phyloP scores from a whole-genome alignment of 2,329 filamentous ascomycete species.

The Microsporum audouinii region DNA sequence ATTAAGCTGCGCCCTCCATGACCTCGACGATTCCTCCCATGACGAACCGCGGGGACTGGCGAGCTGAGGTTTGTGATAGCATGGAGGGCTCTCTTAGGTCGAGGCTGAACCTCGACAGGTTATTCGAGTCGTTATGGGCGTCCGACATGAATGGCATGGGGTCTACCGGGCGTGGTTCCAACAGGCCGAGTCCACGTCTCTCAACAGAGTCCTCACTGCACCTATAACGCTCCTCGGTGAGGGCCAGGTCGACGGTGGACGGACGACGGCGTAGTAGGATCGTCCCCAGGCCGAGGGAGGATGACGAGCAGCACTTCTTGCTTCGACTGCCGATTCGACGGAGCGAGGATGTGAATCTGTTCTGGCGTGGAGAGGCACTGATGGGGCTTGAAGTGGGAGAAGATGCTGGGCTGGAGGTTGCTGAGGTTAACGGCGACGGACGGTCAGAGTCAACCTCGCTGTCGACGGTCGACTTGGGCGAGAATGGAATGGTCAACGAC shows the following conservation, averaged over 20 bases:
- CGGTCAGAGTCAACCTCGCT: constrained; percentile 14
- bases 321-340: constrained; percentile 16
- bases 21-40: constrained; percentile 40
- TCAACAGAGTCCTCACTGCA: constrained; percentile 30
- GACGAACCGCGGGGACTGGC: constrained; percentile 28
- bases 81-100: constrained; percentile 1
- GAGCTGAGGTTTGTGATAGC: constrained; percentile 3
- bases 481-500: constrained; percentile 24
- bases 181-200: constrained; percentile 30
- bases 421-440: constrained; percentile 21
- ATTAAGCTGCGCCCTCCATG: constrained; percentile 32
- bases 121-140: constrained; percentile 6
- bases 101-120: not conserved
- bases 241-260: constrained; percentile 34
- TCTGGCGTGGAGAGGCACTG: constrained; percentile 17
- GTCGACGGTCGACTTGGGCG: constrained; percentile 16
- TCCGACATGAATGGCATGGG: constrained; percentile 17
- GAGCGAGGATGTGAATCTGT: constrained; percentile 17
- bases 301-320: constrained; percentile 22
- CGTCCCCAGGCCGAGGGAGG: constrained; percentile 22
- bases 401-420: constrained; percentile 21
- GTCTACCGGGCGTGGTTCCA: constrained; percentile 37
- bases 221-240: constrained; percentile 33
- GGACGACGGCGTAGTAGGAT: constrained; percentile 31
- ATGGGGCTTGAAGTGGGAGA: constrained; percentile 23